Base-by-base conservation (phyloP, 2,329 filamentous ascomycete species). In the Exserohilum turcica region DNA sequence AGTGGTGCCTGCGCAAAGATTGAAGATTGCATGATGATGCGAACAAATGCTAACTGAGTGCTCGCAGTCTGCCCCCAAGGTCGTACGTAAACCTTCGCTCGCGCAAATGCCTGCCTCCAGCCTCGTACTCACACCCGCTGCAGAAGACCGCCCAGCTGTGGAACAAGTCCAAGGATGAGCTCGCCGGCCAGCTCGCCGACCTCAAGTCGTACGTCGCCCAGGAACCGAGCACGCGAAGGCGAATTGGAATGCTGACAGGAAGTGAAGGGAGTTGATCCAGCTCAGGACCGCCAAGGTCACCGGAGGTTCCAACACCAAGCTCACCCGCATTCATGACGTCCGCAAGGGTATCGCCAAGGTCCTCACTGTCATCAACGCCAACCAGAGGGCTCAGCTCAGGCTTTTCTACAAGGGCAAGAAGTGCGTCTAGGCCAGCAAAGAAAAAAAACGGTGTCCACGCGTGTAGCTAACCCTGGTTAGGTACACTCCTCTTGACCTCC, bases 351-450 rank as follows among this genome's bases (percentile, higher is more conserved):
- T 99, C 82, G 95, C 94, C 77, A 92, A 93, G 78, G 91, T 97
- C 82, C 88, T 99, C 75, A 99, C 94, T 80, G 86, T 99, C 84
- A 96, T 99, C 88, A 99, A 97, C 87, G 89, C 92, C 82, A 97
- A 96, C 87, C 94, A 99, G 86, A 90, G 95, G 80, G 85, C 91
- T 70, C 92, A 97, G 84, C 91, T 99, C 55, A 68, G 72, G 58
- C 86, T 97, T 70, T 97, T 97, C 90, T 99, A 99, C 88, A 95
- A 96, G 87, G 90, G 89, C 88, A 97, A 97, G 91, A 97, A 97
- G 86, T 74, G 63, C 64, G 71, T 73, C 45, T 32, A 49, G 42
- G 43, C 52, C 38, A 40, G 40, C 45, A 24, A 8, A 48, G 45
- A 24, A 8, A 48, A 29, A 43, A n/a, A 27, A 16, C n/a, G 3